Conservation (phyloP, 345 rosid species). For the Moringa oleifera region DNA sequence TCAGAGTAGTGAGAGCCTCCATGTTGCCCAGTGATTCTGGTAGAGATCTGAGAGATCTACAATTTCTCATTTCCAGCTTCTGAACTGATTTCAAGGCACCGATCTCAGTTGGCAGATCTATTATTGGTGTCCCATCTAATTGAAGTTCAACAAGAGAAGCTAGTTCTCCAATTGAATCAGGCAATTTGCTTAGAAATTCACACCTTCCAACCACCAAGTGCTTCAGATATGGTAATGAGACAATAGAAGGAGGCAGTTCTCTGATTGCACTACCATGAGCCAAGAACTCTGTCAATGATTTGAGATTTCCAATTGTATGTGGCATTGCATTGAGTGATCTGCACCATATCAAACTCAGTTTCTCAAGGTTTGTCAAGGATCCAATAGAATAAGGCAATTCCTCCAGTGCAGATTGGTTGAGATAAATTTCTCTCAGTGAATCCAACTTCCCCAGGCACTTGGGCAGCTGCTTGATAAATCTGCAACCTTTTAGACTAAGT, state of each 20-base stretch:
- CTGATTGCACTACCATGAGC: conserved; percentile 19
- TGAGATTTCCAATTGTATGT: conserved; percentile 32
- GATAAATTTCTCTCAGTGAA: conserved; percentile 34
- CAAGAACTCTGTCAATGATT: conserved; percentile 21
- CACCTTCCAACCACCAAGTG: conserved; percentile 22
- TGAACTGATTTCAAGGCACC: conserved; percentile 32
- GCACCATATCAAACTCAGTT: conserved; percentile 29
- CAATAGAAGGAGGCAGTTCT: conserved; percentile 39
- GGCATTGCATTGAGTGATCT: conserved; percentile 28
- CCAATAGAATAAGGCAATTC: conserved; percentile 34
- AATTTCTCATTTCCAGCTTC: conserved; percentile 28
- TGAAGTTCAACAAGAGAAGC: conserved; percentile 25
- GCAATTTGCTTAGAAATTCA: conserved; percentile 24
- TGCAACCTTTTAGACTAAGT: conserved; percentile 31
- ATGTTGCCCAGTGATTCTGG: conserved; percentile 41
- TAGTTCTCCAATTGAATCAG: conserved; percentile 39
- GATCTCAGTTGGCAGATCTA: conserved; percentile 35
- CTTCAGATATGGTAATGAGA: conserved; percentile 33
- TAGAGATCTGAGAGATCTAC: conserved; percentile 16
- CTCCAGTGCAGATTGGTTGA: conserved; percentile 28
- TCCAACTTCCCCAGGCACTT: conserved; percentile 24
- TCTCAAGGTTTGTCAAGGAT: conserved; percentile 33
- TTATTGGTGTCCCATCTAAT: conserved; percentile 22
- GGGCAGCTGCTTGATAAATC: conserved; percentile 28
- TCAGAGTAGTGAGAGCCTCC: conserved; percentile 26